Percentiles rank a stretch among this genome's conserved stretches.
phyloP scores from a whole-genome alignment of 176 grass and related monocot species.

The Elaeis guineensis region DNA sequence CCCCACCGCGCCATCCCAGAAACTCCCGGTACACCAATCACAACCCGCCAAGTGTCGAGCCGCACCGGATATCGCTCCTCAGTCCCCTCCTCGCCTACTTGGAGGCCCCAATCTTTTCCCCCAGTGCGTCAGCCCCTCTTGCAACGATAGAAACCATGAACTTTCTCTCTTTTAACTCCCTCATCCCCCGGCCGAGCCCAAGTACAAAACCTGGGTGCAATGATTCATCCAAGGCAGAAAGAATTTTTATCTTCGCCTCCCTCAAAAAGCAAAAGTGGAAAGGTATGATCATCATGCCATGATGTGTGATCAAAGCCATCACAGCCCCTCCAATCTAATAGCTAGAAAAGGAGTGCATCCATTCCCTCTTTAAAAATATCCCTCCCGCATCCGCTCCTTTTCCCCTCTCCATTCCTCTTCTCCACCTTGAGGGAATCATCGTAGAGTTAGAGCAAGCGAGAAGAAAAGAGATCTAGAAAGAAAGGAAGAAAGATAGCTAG shows the following conservation, averaged over 20 bases:
- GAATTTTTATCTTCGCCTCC: no score
- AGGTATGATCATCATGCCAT: slow-evolving; percentile 14
- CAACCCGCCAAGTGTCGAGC: no score
- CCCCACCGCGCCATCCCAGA: no score
- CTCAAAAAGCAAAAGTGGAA: not conserved
- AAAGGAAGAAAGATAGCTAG: not conserved
- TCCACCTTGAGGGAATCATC: no score
- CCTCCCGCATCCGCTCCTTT: not conserved
- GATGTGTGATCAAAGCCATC: not conserved
- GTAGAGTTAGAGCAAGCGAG: not conserved
- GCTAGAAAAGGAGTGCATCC: not conserved
- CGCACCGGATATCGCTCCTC: no score
- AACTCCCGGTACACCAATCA: no score
- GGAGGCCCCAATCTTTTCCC: no score
- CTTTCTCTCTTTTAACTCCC: no score
- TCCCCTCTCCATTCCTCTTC: not conserved
- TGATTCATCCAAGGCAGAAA: slow-evolving; percentile 5
- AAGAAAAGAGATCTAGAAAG: not conserved
- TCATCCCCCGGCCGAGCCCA: not conserved
- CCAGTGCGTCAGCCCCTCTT: no score
- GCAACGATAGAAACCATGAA: no score
- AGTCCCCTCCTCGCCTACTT: no score
- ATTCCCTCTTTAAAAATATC: slow-evolving; percentile 2
- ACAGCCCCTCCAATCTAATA: not conserved
- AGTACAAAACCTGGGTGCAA: slow-evolving; percentile 24